Evolutionary conservation across 23 red algal genomes (phyloP).

Genomic region (Gracilaria caudata): DNA sequence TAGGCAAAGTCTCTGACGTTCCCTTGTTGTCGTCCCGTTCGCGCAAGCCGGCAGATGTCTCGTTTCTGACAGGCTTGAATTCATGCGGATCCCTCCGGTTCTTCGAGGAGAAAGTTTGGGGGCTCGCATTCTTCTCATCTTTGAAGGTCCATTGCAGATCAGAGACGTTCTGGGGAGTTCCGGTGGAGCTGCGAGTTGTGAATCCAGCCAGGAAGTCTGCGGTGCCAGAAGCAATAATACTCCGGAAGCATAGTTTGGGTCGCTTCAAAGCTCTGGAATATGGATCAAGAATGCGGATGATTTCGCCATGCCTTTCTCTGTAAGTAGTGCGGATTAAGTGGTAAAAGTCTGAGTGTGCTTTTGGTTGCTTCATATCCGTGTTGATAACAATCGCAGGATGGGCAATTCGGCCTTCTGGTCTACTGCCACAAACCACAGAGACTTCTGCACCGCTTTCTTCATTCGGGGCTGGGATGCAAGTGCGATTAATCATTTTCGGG

Average conservation of each 20-base stretch:
- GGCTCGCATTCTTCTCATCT: background rate
- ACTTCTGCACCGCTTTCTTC: background rate
- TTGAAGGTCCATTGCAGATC: background rate
- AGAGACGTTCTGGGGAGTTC: background rate
- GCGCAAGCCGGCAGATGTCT: background rate
- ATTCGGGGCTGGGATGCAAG: slow-evolving; percentile 13
- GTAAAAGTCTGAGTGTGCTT: slow-evolving; percentile 32
- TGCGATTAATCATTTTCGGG: background rate
- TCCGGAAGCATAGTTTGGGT: slow-evolving; percentile 43
- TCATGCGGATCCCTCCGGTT: background rate
- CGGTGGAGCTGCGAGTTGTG: background rate
- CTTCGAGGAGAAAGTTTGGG: background rate
- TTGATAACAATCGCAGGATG: slow-evolving; percentile 42
- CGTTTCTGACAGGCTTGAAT: background rate
- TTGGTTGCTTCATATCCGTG: slow-evolving; percentile 3
- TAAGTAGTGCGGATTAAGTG: background rate
- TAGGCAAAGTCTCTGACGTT: background rate
- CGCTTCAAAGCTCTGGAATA: slow-evolving; percentile 13
- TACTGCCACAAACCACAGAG: slow-evolving; percentile 29
- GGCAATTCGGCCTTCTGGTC: slow-evolving; percentile 52
- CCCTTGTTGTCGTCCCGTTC: background rate
- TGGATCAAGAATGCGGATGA: slow-evolving; percentile 28
- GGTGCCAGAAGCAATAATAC: slow-evolving; percentile 19
- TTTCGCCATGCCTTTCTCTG: slow-evolving; percentile 37
- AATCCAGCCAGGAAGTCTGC: background rate